Base-by-base conservation (phyloP, 352 stramenopile species). In the Globisporangium emineosum region DNA sequence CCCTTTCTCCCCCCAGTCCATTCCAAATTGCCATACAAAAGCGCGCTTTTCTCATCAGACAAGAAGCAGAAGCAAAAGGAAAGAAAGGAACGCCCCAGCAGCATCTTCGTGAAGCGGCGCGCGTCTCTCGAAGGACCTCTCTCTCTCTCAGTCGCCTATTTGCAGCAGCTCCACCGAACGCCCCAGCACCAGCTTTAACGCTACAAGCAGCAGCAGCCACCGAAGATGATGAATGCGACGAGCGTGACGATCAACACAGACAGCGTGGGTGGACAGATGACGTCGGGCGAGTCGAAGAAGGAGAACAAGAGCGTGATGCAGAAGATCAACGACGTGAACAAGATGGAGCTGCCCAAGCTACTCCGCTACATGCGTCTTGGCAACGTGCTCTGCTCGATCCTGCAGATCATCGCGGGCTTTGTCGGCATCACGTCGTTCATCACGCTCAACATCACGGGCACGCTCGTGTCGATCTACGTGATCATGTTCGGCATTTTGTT, bases 401-500 rank as follows among this genome's bases (percentile, higher is more conserved):
- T 95, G 43, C 84, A 93, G 75, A 83, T 93, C 69, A 83, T 95
- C 62, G 84, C 86, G 0, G 86, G 86, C 12, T 67, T 93, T 64
- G 80, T 89, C 62, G 86, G 86, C 61, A 83, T 95, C 72, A 91
- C 81, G 50, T 90, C 77, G 55, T 93, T 95, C 71, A 91, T 95
- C 68, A 95, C 86, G 71, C 83, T 95, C 68, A 95, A 95, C 79
- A 88, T 95, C 72, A 95, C 86, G 63, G 86, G 86, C 72, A 90
- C 82, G 35, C 75, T 95, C 58, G 84, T 95, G 71, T 92, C 84
- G 54, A 89, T 95, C 68, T 95, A 95, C 75, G 86, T 95, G 54
- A 93, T 95, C 71, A 91, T 93, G 78, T 95, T 95, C 66, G 86
- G 84, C 72, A 70, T 93, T 13, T 66, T 95, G 12, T 93, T 95